Base-by-base conservation (phyloP, 257 asterid genomes). In the Scutellaria barbata region DNA sequence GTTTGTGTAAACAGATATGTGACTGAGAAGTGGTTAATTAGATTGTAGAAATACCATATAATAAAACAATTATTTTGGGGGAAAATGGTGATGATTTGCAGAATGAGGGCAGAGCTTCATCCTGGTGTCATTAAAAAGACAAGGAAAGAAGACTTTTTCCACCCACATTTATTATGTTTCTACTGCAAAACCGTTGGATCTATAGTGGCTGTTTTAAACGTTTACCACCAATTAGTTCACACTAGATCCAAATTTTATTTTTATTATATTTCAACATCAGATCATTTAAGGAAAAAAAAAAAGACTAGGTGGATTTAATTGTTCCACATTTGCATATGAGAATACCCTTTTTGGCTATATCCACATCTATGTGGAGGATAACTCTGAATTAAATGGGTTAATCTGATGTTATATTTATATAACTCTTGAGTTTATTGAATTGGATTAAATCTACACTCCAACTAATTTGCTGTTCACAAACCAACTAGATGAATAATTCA, bases 161-260 rank as follows among this genome's bases (percentile, higher is more conserved):
- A 17, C 43, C 46, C 52, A 6, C 42, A 59, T 75, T 75, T 68
- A 79, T 80, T 76, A 40, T 66, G 77, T 73, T 71, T 59, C 51
- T 52, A 47, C 43, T 68, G 13, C 22, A 18, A 68, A 59, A 60
- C 71, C 69, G 79, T 67, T 74, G 80, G 55, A 33, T 10, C n/a
- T n/a, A 10, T 37, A 5, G 25, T 42, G 58, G 5, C 50, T 35
- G 16, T 75, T 70, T 64, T 39, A 7, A 2, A 13, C 10, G 16
- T 39, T 37, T 10, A 41, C 22, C 53, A 20, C 35, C 37, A 8
- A 1, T 22, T 7, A 37, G 54, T 69, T 69, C 66, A 69, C 58
- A 56, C 43, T 8, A 3, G 45, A 25, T 68, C n/a, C 10, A 4
- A 8, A 30, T 30, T 30, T 30, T 2, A 30, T 2, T 30, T 2